A percentile compares a stretch with the other conserved stretches of the same genome.
phyloP scores from a whole-genome alignment of 139 green algal species.

The Tetradesmus obliquus region DNA sequence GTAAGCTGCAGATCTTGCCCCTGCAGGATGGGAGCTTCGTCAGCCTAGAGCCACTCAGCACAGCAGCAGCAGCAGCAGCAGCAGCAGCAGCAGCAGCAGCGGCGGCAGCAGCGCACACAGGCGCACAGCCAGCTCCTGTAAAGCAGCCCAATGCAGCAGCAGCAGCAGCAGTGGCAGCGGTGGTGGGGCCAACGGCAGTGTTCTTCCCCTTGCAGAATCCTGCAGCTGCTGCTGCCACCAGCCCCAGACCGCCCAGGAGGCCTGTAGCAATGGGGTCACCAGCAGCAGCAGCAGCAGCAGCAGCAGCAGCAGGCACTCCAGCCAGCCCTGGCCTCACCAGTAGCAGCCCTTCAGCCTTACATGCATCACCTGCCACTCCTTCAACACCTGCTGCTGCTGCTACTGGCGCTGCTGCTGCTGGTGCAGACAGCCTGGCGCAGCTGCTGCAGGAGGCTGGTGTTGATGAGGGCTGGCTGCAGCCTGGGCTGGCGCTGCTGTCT shows the following conservation, averaged over 20 bases:
- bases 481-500: not conserved
- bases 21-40: constrained; percentile 47
- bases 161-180: not conserved
- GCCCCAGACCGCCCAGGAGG: not conserved
- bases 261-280: not conserved
- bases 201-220: constrained; percentile 6
- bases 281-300: constrained; percentile 4
- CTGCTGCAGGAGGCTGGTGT: constrained; percentile 6
- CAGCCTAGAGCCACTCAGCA: not conserved
- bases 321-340: not conserved
- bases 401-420: not conserved
- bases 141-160: not conserved
- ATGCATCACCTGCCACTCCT: not conserved
- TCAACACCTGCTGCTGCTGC: not conserved
- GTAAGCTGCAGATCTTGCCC: constrained; percentile 49
- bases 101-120: not conserved
- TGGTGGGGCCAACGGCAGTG: not conserved
- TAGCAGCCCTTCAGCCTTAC: not conserved
- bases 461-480: not conserved
- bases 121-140: not conserved
- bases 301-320: not conserved
- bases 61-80: not conserved
- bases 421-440: not conserved
- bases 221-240: not conserved
- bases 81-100: not conserved